Base-by-base conservation (phyloP, 2,329 filamentous ascomycete genomes). In the Dendryphion nanum region DNA sequence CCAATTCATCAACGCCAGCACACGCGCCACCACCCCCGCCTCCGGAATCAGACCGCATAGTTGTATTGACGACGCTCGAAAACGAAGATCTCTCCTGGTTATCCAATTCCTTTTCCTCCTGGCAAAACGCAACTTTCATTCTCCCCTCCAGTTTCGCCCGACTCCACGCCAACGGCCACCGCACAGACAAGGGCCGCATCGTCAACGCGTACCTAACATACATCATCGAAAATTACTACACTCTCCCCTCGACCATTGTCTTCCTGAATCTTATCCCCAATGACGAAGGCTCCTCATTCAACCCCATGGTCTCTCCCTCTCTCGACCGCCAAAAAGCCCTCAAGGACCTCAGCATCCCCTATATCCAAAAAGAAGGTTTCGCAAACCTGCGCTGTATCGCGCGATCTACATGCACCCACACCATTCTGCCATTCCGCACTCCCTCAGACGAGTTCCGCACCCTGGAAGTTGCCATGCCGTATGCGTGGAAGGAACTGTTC, bases 401-500 rank as follows among this genome's bases (percentile, higher is more conserved):
- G 23, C 42, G 46, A 19, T 57, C 63, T 0, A 64, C 57, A 12
- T 72, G 69, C 38, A 61, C 60, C 14, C 59, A 60, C 7, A 55
- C 56, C 13, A 50, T 67, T 16, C 48, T 60, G 14, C 64, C 61
- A 1, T 55, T 58, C 14, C 47, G 47, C 26, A 41, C 54, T 0
- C 51, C 57, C 2, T 37, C 52, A 6, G 37, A 49, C 23, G 44
- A 47, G 23, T 44, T 47, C 13, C 35, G 49, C 17, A 46, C 48
- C 20, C 23, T 49, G 38, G 65, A 71, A 33, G 44, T 44, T 6
- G 33, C 33, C 14, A 50, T 56, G 34, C 28, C 38, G 3, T 55
- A 59, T 6, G 70, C 66, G 2, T 77, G 74, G 50, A 58, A 62
- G 50, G 63, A 69, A n/a, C 42, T 76, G 3, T 75, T 77, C 40